These are phyloP conservation scores for Cladophialophora chaetospira DNA, from an alignment of 2,329 filamentous ascomycete species.

Conservation along the genomic window DNA sequence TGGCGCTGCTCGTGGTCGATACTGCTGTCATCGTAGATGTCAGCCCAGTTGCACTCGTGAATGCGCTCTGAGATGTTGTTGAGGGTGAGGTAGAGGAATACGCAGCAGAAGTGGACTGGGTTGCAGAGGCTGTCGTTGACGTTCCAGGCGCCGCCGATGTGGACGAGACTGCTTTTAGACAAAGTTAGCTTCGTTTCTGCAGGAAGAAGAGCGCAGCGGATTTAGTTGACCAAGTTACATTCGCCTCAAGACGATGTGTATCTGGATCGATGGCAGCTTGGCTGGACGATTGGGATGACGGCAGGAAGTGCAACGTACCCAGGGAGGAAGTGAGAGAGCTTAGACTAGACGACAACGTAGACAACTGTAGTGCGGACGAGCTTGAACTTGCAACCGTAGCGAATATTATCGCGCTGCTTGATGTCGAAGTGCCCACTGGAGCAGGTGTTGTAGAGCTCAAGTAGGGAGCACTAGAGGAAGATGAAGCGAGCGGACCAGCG, in stretches of 20 bases:
- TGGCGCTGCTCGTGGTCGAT: neutral
- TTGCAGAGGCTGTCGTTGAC: neutral
- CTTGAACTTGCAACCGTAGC: neutral
- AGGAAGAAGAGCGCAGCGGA: no score
- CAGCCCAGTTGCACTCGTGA: slow-evolving; percentile 4
- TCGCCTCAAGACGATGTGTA: no score
- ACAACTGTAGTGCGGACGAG: neutral
- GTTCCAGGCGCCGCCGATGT: neutral
- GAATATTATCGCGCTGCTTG: neutral
- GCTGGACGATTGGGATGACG: no score
- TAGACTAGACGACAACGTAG: neutral
- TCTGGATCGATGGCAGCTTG: no score
- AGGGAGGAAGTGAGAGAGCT: neutral
- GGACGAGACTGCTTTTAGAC: neutral
- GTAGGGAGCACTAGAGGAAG: neutral
- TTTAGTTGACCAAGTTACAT: no score
- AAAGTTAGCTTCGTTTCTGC: neutral
- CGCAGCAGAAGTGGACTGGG: neutral
- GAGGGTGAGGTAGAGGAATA: slow-evolving; percentile 1
- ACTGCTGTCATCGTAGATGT: slow-evolving; percentile 1
- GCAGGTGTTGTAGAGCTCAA: neutral
- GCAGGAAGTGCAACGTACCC: neutral
- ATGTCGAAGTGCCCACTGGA: neutral
- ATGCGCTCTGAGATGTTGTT: neutral
- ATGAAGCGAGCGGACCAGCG: no score